Evolutionary conservation across 805 yeast species (phyloP), one percentile per base, ranked within the genome.

Genomic region (Myxozyma kluyveri): DNA sequence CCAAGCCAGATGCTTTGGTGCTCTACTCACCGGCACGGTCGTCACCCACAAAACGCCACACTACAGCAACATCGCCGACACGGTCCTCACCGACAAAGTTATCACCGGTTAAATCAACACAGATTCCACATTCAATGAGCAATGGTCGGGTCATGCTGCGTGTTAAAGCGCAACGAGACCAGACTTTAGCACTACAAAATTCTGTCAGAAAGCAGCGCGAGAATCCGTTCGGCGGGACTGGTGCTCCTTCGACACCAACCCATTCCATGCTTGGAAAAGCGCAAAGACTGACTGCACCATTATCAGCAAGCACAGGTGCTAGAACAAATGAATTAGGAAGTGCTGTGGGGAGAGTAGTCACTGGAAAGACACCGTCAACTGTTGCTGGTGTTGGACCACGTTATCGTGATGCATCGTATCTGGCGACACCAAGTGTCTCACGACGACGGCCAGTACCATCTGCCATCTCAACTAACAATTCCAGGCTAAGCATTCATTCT

Each of bases 111-210:
- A 29, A 29, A 14, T n/a, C n/a, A n/a, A 29, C 33, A 14, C 33
- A 29, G 12, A 29, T 29, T 29, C 33, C 33, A 14, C 33, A 29
- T 29, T 9, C 12, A 9, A 29, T 14, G 9, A 17, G 42, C 10
- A 49, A 41, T 18, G 19, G 52, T 1, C 33, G 48, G 27, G 46
- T 52, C 12, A 31, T 43, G 19, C 31, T 54, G 26, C 21, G 40
- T 24, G 51, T 55, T 2, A 52, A 52, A 27, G 56, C 59, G 5
- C 58, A 37, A 27, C 36, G 59, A 18, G 48, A 52, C 38, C 50
- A 45, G 17, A 36, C 35, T 5, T 26, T 55, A 7, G 57, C 56
- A 5, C 35, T 48, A 2, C 42, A 42, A 23, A 52, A 49, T n/a
- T 52, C 51, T 3, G 49, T 40, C 19, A 26, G 39, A 27, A 55